A percentile compares a stretch with the other conserved stretches of the same genome.
These are phyloP conservation scores for Corynespora cassiicola DNA, from an alignment of 2,329 filamentous ascomycete species.

Conservation along the genomic window DNA sequence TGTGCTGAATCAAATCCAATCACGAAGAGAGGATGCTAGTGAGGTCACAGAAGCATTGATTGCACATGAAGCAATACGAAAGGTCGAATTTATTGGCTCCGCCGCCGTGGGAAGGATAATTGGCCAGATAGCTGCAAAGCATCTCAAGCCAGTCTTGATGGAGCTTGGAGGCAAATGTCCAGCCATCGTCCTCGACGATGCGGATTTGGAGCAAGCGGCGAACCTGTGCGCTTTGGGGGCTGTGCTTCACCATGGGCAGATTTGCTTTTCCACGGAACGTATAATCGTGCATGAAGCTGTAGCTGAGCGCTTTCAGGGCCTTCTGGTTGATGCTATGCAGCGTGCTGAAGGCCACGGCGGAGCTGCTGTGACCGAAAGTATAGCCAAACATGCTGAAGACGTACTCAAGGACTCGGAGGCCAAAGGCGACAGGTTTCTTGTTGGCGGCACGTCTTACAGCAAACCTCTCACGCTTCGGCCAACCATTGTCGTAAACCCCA, in stretches of 20 bases:
- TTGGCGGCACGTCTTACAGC: constrained; percentile 14
- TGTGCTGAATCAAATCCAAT: constrained; percentile 33
- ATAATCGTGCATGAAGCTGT: constrained; percentile 29
- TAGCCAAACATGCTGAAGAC: constrained; percentile 13
- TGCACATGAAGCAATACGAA: constrained; percentile 45
- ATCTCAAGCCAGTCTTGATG: constrained; percentile 53
- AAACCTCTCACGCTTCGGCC: constrained; percentile 7
- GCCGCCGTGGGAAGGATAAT: constrained; percentile 43
- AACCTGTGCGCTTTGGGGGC: constrained; percentile 21
- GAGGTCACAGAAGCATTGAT: constrained; percentile 37
- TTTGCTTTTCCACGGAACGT: constrained; percentile 30
- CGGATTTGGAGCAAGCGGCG: constrained; percentile 53
- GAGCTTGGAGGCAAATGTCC: constrained; percentile 55
- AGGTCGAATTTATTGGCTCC: constrained; percentile 50
- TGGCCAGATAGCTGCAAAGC: constrained; percentile 43
- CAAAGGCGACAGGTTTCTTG: constrained; percentile 33
- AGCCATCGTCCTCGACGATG: constrained; percentile 54
- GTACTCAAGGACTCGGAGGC: constrained; percentile 12
- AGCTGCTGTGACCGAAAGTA: constrained; percentile 8
- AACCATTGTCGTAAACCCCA: constrained; percentile 12
- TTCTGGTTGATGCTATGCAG: constrained; percentile 10
- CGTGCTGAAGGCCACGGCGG: constrained; percentile 3
- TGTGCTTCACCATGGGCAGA: constrained; percentile 28
- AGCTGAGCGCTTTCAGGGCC: constrained; percentile 19
- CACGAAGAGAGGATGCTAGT: constrained; percentile 16